These are phyloP conservation scores for Trichoderma erinaceum DNA, from an alignment of 495 filamentous ascomycete genomes.

Conservation along the genomic window DNA sequence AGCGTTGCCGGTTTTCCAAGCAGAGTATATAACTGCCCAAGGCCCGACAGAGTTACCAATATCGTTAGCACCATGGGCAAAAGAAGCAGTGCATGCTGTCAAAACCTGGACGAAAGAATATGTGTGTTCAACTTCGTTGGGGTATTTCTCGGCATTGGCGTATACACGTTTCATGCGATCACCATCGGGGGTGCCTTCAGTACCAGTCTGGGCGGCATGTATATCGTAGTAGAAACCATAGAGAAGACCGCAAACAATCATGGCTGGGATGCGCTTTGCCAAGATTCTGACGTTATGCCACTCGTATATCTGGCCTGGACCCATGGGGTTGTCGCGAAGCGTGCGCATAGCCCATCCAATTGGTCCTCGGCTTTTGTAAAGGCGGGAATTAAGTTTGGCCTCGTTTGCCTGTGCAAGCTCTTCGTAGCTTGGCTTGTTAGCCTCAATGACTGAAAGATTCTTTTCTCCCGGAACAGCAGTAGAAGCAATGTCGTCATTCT, in stretches of 20 bases:
- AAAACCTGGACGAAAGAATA: constrained; percentile 59
- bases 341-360: constrained; percentile 68
- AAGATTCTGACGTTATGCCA: constrained; percentile 54
- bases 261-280: constrained; percentile 53
- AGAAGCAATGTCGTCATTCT: constrained; percentile 10
- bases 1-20: constrained; percentile 51
- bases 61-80: constrained; percentile 65
- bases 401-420: constrained; percentile 48
- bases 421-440: constrained; percentile 43
- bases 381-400: constrained; percentile 45
- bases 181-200: constrained; percentile 59
- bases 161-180: constrained; percentile 57
- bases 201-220: constrained; percentile 59
- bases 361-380: constrained; percentile 51
- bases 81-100: constrained; percentile 57
- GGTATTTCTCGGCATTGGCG: constrained; percentile 51
- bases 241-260: constrained; percentile 46
- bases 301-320: constrained; percentile 61
- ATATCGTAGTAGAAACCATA: constrained; percentile 72
- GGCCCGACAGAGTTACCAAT: constrained; percentile 62
- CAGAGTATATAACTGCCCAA: constrained; percentile 56
- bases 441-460: constrained; percentile 35
- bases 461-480: constrained; percentile 36
- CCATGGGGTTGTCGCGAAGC: constrained; percentile 61
- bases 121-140: constrained; percentile 59